Evolutionary conservation across 2,329 filamentous ascomycete species (phyloP).

Genomic region (Hymenotorrendiella dingleyae): DNA sequence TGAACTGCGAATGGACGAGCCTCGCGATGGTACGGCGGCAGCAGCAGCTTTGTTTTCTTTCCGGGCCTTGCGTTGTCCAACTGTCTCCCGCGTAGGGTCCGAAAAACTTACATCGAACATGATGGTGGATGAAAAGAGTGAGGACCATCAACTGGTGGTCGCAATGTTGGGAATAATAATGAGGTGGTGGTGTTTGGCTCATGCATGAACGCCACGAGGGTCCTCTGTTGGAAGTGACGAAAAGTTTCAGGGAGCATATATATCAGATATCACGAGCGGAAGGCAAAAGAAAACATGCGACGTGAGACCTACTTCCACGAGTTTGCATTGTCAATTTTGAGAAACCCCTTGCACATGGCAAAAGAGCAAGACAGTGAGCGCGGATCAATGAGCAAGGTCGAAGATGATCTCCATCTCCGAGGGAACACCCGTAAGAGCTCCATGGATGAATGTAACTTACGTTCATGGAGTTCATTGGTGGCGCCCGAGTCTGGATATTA

Average conservation of each 20-base stretch:
- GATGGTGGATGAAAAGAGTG: not conserved
- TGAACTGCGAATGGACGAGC: constrained; percentile 16
- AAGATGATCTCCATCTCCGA: not conserved
- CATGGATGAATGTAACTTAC: not conserved
- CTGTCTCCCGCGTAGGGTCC: constrained; percentile 27
- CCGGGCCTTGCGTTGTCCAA: constrained; percentile 27
- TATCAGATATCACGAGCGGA: not conserved
- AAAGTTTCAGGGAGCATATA: not conserved
- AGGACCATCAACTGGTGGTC: not conserved
- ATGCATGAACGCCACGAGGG: constrained; percentile 2
- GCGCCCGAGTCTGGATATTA: constrained; percentile 4
- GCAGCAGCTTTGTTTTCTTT: constrained; percentile 18
- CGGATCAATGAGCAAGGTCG: not conserved
- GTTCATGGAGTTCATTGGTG: not conserved
- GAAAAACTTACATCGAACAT: constrained; percentile 32
- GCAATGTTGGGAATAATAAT: not conserved
- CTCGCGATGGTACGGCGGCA: constrained; percentile 8
- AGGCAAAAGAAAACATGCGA: constrained; percentile 1
- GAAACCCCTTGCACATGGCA: constrained; percentile 9
- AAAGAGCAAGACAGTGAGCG: not conserved
- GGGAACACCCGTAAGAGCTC: constrained; percentile 1
- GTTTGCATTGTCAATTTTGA: not conserved
- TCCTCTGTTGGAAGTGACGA: not conserved
- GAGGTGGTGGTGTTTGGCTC: not conserved
- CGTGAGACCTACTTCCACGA: constrained; percentile 5